phyloP scores from a whole-genome alignment of 306 rosid genomes.

The Cajanus cajan region DNA sequence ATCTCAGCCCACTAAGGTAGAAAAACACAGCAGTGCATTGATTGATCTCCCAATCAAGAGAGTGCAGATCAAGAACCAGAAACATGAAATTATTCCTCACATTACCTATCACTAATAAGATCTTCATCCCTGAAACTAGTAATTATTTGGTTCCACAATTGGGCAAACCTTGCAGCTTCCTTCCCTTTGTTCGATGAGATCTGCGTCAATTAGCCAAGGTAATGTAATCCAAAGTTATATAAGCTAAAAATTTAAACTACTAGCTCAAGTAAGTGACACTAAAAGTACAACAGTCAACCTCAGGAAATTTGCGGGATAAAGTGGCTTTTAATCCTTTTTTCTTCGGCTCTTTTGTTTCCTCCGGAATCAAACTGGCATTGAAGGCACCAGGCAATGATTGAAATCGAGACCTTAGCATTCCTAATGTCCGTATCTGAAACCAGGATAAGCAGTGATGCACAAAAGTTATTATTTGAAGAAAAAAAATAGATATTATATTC shows the following conservation, averaged over 20 bases:
- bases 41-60: neutral
- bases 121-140: slow-evolving; percentile 96
- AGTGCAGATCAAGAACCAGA: slow-evolving; percentile 16
- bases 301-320: slow-evolving; percentile 61
- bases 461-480: neutral
- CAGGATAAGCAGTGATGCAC: slow-evolving; percentile 24
- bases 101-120: slow-evolving; percentile 81
- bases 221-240: neutral
- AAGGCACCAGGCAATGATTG: slow-evolving; percentile 89
- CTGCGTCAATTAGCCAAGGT: slow-evolving; percentile 39
- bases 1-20: slow-evolving; percentile 31
- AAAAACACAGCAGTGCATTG: neutral
- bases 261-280: slow-evolving; percentile 10
- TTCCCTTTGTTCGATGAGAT: slow-evolving; percentile 69
- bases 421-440: slow-evolving; percentile 89
- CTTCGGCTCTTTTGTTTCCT: slow-evolving; percentile 69
- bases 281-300: slow-evolving; percentile 34
- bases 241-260: slow-evolving; percentile 5
- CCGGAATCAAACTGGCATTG: slow-evolving; percentile 79
- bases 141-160: slow-evolving; percentile 93
- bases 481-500: neutral
- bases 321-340: slow-evolving; percentile 92
- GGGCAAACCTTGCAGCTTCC: slow-evolving; percentile 94
- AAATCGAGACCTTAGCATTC: slow-evolving; percentile 98
- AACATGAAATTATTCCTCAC: neutral